These are phyloP conservation scores for Thelonectria olida DNA, from an alignment of 2,329 filamentous ascomycete genomes.

Conservation along the genomic window DNA sequence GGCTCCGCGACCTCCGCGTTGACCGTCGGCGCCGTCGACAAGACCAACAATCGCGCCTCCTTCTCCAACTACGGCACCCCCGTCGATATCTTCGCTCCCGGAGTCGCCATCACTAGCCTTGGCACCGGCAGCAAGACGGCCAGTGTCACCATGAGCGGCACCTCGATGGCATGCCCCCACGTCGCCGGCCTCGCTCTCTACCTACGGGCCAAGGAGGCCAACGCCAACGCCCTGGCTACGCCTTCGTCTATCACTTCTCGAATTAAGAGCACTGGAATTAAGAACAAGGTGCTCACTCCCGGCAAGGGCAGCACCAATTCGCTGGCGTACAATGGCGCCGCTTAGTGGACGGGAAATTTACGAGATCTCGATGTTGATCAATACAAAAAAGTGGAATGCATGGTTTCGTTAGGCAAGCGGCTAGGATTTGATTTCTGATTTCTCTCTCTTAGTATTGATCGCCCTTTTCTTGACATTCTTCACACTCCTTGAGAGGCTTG, in stretches of 20 bases:
- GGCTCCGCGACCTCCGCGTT: constrained; percentile 58
- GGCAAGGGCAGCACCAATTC: constrained; percentile 53
- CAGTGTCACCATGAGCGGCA: constrained; percentile 62
- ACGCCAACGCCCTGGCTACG: constrained; percentile 42
- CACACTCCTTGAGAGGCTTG: neutral
- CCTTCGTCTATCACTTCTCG: constrained; percentile 53
- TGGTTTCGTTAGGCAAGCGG: constrained; percentile 7
- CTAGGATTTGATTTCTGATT: neutral
- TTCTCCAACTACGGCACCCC: constrained; percentile 61
- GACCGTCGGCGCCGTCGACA: constrained; percentile 62
- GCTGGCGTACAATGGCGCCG: constrained; percentile 57
- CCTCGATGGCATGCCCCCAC: constrained; percentile 70
- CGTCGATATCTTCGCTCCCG: constrained; percentile 63
- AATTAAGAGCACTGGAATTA: constrained; percentile 53
- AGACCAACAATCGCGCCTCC: constrained; percentile 47
- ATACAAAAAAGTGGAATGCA: neutral
- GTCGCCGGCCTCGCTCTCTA: constrained; percentile 69
- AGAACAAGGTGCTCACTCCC: constrained; percentile 47
- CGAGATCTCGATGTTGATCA: neutral
- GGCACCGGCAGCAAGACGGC: constrained; percentile 54
- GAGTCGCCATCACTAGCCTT: constrained; percentile 55
- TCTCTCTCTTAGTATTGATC: neutral
- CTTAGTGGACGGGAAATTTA: neutral
- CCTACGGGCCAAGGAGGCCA: constrained; percentile 43
- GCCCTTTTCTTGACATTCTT: neutral